Percentiles rank a stretch among this genome's conserved stretches.
These are phyloP conservation scores for Phoenix dactylifera DNA, from an alignment of 176 grass and related monocot species.

Conservation along the genomic window DNA sequence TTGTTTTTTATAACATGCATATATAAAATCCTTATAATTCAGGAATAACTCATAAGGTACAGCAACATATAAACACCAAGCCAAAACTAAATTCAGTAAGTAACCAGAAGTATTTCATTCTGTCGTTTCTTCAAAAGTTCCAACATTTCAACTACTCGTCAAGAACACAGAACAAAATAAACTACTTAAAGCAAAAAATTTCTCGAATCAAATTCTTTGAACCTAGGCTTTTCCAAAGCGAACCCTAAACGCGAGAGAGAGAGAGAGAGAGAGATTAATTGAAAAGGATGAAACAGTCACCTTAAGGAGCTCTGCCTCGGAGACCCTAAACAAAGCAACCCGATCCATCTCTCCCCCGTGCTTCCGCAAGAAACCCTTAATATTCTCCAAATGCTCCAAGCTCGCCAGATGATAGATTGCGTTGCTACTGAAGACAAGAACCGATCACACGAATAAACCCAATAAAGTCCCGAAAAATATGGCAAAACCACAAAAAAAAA, in stretches of 20 bases:
- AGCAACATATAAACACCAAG: not conserved
- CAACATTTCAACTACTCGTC: too few species aligned
- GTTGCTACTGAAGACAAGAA: slow-evolving; percentile 45
- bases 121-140: too few species aligned
- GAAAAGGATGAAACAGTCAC: slow-evolving; percentile 19
- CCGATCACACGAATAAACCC: not conserved
- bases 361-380: slow-evolving; percentile 68
- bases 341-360: slow-evolving; percentile 61
- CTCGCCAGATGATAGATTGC: slow-evolving; percentile 64
- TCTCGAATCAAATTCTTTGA: too few species aligned
- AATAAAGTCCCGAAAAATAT: too few species aligned
- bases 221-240: too few species aligned
- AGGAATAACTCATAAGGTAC: too few species aligned
- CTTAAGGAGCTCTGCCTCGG: slow-evolving; percentile 50
- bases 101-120: too few species aligned
- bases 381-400: slow-evolving; percentile 38
- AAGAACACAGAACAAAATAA: too few species aligned
- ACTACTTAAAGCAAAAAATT: too few species aligned
- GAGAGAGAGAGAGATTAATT: not conserved
- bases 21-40: too few species aligned
- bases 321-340: slow-evolving; percentile 56
- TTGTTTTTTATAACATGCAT: too few species aligned
- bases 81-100: not conserved
- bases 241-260: not conserved
- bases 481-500: too few species aligned